A percentile compares a stretch with the other conserved stretches of the same genome.
phyloP scores from a whole-genome alignment of 257 asterid species.

The Jacaranda mimosifolia region DNA sequence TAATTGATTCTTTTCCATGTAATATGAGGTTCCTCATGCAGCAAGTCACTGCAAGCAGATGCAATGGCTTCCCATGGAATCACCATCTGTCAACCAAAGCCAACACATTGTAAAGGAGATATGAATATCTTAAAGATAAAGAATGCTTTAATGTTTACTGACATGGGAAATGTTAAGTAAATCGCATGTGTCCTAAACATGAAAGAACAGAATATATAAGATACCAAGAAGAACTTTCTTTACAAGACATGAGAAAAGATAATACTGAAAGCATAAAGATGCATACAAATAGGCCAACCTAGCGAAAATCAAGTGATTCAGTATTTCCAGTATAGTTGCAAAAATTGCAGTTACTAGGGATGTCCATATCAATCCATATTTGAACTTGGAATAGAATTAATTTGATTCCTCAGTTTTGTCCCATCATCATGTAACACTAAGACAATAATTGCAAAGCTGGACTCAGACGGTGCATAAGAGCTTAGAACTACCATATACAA shows the following conservation, averaged over 20 bases:
- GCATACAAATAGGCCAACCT: not conserved
- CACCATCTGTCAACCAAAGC: conserved; percentile 79
- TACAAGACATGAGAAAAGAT: not conserved
- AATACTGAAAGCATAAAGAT: conserved; percentile 14
- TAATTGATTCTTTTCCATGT: conserved; percentile 47
- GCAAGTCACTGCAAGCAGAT: conserved; percentile 71
- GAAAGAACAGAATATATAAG: not conserved
- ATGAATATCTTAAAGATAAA: conserved; percentile 22
- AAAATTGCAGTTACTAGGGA: not conserved
- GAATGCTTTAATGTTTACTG: not conserved
- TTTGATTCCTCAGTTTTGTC: not conserved
- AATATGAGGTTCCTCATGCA: conserved; percentile 59
- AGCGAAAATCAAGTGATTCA: not conserved
- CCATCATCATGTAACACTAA: not conserved
- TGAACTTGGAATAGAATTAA: not conserved
- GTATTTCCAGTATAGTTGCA: conserved; percentile 9
- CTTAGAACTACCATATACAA: conserved; percentile 2
- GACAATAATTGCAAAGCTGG: conserved; percentile 6
- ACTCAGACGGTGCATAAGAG: not conserved
- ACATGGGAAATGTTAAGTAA: not conserved
- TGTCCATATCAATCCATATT: conserved; percentile 3
- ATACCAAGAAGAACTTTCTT: conserved; percentile 18
- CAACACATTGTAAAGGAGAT: conserved; percentile 28
- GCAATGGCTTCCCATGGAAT: conserved; percentile 98
- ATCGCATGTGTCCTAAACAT: not conserved